phyloP scores from a whole-genome alignment of 495 filamentous ascomycete species.

The Penicillium daleae region DNA sequence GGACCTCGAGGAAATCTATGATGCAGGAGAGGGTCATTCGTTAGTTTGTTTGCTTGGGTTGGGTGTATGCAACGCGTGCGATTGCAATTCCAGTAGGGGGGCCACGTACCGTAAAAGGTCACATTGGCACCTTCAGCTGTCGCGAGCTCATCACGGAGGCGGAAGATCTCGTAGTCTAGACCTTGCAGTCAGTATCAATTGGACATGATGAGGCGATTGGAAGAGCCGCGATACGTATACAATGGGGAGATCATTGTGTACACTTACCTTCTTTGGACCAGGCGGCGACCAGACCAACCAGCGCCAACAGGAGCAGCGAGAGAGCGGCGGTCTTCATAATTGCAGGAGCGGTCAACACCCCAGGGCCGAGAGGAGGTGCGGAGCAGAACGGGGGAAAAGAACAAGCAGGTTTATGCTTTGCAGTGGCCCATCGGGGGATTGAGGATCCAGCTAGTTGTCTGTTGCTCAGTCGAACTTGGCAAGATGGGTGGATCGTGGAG shows the following conservation, averaged over 20 bases:
- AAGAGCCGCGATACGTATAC: not conserved
- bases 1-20: conserved; percentile 78
- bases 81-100: not conserved
- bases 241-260: conserved; percentile 4
- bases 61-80: not conserved
- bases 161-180: conserved; percentile 96
- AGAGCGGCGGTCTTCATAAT: conserved; percentile 43
- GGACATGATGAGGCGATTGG: not conserved
- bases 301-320: conserved; percentile 38
- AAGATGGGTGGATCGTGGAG: conserved; percentile 1
- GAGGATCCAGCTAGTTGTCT: not conserved
- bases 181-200: not conserved
- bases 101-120: conserved; percentile 78
- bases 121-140: conserved; percentile 75
- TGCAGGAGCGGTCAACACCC: conserved; percentile 38
- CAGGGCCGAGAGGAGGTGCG: conserved; percentile 13
- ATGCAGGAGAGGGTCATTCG: not conserved
- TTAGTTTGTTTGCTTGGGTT: not conserved
- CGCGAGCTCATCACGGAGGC: conserved; percentile 82
- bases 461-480: not conserved
- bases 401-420: not conserved
- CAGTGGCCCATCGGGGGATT: conserved; percentile 1
- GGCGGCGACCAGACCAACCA: conserved; percentile 65
- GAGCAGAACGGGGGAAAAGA: conserved; percentile 4
- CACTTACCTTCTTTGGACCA: conserved; percentile 83